These are phyloP conservation scores for Miscanthus lutarioriparius DNA, from an alignment of 176 grass and related monocot species.

Conservation along the genomic window DNA sequence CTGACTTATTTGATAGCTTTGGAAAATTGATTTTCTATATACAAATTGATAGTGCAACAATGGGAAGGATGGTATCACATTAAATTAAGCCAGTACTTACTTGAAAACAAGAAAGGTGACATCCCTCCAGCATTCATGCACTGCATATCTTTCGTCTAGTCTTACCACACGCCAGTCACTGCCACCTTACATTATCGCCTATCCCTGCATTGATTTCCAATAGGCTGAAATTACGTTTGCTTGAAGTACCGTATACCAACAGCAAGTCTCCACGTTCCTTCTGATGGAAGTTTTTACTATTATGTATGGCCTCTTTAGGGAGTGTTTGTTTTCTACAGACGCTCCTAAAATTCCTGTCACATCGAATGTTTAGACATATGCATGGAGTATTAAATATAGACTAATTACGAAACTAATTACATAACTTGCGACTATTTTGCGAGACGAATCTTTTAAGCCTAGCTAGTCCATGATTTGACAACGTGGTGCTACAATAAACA, in stretches of 20 bases:
- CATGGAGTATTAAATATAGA: no score
- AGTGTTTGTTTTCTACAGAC: no score
- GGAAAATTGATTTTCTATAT: background rate
- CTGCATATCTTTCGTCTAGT: background rate
- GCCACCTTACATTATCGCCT: background rate
- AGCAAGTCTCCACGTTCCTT: background rate
- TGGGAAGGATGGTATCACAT: background rate
- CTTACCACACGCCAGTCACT: background rate
- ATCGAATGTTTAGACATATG: no score
- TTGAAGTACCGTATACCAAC: background rate
- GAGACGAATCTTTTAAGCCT: no score
- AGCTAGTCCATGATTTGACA: no score
- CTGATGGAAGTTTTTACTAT: background rate
- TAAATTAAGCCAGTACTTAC: background rate
- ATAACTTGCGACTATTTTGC: no score
- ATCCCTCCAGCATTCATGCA: background rate
- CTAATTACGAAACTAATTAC: no score
- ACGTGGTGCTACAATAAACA: no score
- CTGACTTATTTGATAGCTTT: background rate
- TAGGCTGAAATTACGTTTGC: background rate
- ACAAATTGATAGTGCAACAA: background rate
- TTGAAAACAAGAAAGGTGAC: conserved; percentile 12
- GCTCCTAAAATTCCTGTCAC: no score
- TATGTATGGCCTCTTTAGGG: background rate
- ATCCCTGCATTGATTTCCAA: background rate